phyloP scores from a whole-genome alignment of 2,329 filamentous ascomycete species.

The Pseudopithomyces chartarum region DNA sequence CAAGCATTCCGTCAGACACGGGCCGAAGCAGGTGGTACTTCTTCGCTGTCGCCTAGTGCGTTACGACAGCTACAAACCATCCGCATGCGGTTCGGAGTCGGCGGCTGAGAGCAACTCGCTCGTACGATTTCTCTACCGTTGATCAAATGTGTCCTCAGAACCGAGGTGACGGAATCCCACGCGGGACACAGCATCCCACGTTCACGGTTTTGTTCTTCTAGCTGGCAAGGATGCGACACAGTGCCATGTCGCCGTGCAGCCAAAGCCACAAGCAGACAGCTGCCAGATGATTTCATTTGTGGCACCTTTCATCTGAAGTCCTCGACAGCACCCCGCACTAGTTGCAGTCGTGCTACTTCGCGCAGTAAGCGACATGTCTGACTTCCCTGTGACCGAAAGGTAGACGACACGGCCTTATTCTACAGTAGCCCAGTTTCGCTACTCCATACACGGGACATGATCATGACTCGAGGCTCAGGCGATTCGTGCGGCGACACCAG shows the following conservation, averaged over 20 bases:
- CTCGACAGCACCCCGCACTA: neutral
- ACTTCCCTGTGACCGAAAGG: neutral
- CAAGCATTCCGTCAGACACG: conserved; percentile 37
- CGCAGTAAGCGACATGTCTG: too few species aligned
- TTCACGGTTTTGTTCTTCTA: neutral
- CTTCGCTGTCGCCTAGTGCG: conserved; percentile 34
- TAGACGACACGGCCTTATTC: neutral
- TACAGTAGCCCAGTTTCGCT: too few species aligned
- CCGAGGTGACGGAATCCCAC: neutral
- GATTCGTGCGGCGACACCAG: too few species aligned
- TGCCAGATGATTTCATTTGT: neutral
- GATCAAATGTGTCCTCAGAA: neutral
- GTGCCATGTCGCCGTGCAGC: neutral
- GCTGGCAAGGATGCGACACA: neutral
- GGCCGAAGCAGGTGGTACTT: conserved; percentile 28
- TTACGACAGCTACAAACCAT: conserved; percentile 40
- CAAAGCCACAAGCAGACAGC: neutral
- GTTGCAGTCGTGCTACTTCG: neutral
- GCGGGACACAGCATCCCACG: neutral
- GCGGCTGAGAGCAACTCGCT: conserved; percentile 26
- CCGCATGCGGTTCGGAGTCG: conserved; percentile 40
- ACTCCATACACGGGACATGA: too few species aligned
- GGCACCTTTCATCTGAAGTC: too few species aligned
- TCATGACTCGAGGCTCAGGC: too few species aligned
- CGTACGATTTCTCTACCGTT: neutral